Percentiles rank a stretch among this genome's conserved stretches.
Conservation (phyloP, 2,329 filamentous ascomycete species). For the Hymenoscyphus albidus region DNA sequence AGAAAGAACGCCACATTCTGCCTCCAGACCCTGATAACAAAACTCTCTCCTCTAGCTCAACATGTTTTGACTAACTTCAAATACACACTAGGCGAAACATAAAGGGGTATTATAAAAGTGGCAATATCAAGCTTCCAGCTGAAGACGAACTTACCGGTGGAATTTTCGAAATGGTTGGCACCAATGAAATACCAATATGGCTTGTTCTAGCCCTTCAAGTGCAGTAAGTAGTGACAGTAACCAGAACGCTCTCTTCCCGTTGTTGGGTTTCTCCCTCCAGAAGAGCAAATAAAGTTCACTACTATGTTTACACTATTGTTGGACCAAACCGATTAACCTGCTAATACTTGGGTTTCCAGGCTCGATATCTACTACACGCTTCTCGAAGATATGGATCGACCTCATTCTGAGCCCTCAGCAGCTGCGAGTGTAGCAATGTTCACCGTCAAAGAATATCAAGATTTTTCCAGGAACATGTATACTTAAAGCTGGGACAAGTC, state of each 20-base stretch:
- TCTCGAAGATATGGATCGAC: not conserved
- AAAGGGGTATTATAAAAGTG: not conserved
- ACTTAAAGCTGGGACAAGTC: not conserved
- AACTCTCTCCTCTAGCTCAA: not conserved
- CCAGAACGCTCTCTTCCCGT: too few species aligned
- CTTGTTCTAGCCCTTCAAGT: conserved; percentile 11
- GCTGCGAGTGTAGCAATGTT: not conserved
- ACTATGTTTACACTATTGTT: not conserved
- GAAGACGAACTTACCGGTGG: conserved; percentile 10
- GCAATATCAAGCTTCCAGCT: conserved; percentile 2
- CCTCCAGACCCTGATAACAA: not conserved
- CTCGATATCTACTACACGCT: conserved; percentile 5
- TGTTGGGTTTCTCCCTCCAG: too few species aligned
- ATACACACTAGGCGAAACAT: not conserved
- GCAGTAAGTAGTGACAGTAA: not conserved
- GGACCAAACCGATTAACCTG: not conserved
- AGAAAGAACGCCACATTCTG: not conserved
- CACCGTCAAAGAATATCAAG: conserved; percentile 1
- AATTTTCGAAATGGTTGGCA: conserved; percentile 4
- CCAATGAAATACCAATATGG: conserved; percentile 11
- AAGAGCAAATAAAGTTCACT: not conserved
- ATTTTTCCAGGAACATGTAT: conserved; percentile 1
- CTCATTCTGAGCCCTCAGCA: conserved; percentile 4
- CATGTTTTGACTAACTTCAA: not conserved
- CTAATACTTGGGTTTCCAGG: not conserved